Conservation (phyloP, 805 yeast genomes). For the Ogataea neopini region DNA sequence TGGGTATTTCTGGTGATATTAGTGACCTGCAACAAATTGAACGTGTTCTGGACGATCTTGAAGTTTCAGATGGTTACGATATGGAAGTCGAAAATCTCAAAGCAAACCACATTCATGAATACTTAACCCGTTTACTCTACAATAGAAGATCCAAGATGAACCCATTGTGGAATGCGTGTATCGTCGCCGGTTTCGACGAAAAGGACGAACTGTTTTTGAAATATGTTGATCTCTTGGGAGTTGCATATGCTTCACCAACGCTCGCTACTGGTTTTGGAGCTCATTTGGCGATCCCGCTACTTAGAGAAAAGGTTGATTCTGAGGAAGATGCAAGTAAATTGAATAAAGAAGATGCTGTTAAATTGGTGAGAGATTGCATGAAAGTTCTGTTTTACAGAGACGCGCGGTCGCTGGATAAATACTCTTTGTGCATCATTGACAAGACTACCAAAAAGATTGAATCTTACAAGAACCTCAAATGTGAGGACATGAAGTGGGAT, state of each 20-base stretch:
- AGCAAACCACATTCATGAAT: slow-evolving; percentile 89
- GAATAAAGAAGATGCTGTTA: slow-evolving; percentile 71
- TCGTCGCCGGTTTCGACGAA: slow-evolving; percentile 87
- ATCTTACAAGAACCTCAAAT: slow-evolving; percentile 52
- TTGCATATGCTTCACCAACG: slow-evolving; percentile 82
- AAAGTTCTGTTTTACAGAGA: slow-evolving; percentile 94
- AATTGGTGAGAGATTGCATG: slow-evolving; percentile 83
- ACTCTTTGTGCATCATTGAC: slow-evolving; percentile 74
- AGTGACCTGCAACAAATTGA: slow-evolving; percentile 88
- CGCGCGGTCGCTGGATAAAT: slow-evolving; percentile 89
- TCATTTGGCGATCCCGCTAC: slow-evolving; percentile 87
- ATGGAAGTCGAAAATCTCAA: slow-evolving; percentile 61
- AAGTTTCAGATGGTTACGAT: slow-evolving; percentile 78
- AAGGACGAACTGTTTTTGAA: slow-evolving; percentile 71
- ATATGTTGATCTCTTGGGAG: slow-evolving; percentile 90
- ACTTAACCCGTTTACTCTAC: slow-evolving; percentile 81
- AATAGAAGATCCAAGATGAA: slow-evolving; percentile 88
- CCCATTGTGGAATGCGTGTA: slow-evolving; percentile 92
- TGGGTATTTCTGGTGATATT: slow-evolving; percentile 93
- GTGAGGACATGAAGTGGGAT: slow-evolving; percentile 82
- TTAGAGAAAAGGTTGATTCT: slow-evolving; percentile 78
- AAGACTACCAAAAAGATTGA: slow-evolving; percentile 63
- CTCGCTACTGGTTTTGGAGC: slow-evolving; percentile 97
- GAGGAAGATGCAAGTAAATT: slow-evolving; percentile 75
- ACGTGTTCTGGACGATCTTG: slow-evolving; percentile 74